Evolutionary conservation across 2,329 filamentous ascomycete genomes (phyloP), one percentile per base, ranked within the genome.

Genomic region (Neonectria hederae): DNA sequence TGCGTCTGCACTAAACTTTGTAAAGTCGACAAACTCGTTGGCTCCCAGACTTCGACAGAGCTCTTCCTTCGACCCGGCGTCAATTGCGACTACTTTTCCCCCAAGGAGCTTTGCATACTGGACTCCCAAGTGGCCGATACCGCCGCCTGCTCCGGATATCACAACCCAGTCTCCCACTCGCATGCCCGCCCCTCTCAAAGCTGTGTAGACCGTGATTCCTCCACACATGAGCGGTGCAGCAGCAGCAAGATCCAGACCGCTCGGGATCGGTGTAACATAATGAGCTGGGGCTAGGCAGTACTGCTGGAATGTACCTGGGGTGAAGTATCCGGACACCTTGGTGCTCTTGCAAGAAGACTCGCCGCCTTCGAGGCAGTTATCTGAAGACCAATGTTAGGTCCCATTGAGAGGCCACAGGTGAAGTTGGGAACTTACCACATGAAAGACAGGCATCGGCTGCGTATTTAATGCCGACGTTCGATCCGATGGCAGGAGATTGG

Each of bases 141-240:
- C 77, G 24, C 76, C 76, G 2, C 76, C 76, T 2, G 66, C 76
- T n/a, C 75, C 77, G 3, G 68, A 65, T n/a, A 78, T 59, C 4
- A 69, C 68, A 2, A 75, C 63, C 71, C 70, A 75, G 32, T 75
- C 65, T 4, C 74, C 73, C 8, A 68, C 65, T 7, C 66, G 68
- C 24, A 68, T 22, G 9, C 63, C 63, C 9, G 59, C 48, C 5
- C 30, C 22, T 21, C 61, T 49, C 1, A 65, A n/a, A 7, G 63
- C 54, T 6, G 63, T 55, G 42, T 65, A 65, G 3, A 65, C 59
- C 3, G 48, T 62, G 17, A 65, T 30, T 9, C 63, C 63, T 11
- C 63, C 63, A 7, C 63, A 65, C 63, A 65, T 65, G 11, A 65
- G 54, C 5, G 63, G 58, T 21, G 63, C 63, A 3, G 54, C 49